These are phyloP conservation scores for Fabrea salina DNA, from an alignment of 169 alveolate genomes.

Conservation along the genomic window DNA sequence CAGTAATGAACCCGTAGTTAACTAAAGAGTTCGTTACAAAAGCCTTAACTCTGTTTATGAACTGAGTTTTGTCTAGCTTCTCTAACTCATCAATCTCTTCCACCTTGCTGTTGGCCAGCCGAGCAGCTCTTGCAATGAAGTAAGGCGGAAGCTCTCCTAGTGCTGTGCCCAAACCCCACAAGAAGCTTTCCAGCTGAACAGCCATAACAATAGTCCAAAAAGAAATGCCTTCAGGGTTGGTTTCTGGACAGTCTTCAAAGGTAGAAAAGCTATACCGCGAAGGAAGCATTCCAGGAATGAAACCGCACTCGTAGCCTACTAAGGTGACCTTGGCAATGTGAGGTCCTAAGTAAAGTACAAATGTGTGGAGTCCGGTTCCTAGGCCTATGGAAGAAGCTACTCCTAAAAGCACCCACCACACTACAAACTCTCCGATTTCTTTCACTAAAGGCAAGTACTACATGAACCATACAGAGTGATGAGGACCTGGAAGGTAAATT, in stretches of 20 bases:
- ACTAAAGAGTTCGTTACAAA: constrained; percentile 73
- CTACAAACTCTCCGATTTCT: neutral
- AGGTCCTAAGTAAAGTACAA: constrained; percentile 79
- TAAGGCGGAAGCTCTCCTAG: constrained; percentile 96
- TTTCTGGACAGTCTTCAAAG: constrained; percentile 58
- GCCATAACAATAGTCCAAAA: constrained; percentile 39
- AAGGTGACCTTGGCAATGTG: constrained; percentile 71
- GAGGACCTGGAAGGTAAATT: constrained; percentile 6
- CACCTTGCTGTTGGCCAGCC: constrained; percentile 56
- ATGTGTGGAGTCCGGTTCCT: constrained; percentile 79
- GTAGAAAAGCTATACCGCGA: constrained; percentile 44
- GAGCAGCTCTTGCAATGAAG: constrained; percentile 90
- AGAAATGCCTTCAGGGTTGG: constrained; percentile 34
- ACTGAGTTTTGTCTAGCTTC: constrained; percentile 26
- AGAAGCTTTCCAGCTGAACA: constrained; percentile 74
- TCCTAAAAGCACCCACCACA: constrained; percentile 61
- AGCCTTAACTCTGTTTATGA: constrained; percentile 37
- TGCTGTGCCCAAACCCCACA: constrained; percentile 96
- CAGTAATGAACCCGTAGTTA: constrained; percentile 86
- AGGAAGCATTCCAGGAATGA: constrained; percentile 58
- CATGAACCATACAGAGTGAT: neutral
- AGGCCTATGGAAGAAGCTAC: constrained; percentile 70
- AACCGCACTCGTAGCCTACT: constrained; percentile 66
- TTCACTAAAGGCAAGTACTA: neutral
- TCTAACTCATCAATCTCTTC: constrained; percentile 81